These are phyloP conservation scores for Suillus hirtellus DNA, from an alignment of 768 basidiomycete species.

Conservation along the genomic window DNA sequence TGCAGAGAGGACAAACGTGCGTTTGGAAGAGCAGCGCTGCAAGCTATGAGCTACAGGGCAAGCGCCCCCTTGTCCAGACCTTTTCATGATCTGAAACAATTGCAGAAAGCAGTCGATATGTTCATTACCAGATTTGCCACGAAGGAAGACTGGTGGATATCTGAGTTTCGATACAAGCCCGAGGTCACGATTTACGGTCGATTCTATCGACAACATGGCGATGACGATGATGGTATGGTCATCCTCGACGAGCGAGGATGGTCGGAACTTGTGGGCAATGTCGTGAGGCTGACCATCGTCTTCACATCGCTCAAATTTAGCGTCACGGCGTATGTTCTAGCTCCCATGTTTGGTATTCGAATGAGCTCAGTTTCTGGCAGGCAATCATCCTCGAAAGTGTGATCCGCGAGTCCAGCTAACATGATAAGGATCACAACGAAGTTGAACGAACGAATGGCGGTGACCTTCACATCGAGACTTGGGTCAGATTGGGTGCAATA, in stretches of 20 bases:
- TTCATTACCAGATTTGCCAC: conserved; percentile 36
- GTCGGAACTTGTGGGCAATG: conserved; percentile 34
- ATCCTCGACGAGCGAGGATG: conserved; percentile 33
- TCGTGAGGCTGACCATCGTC: conserved; percentile 31
- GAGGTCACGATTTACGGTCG: conserved; percentile 36
- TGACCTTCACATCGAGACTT: background rate
- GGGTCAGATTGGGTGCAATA: background rate
- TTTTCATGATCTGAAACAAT: background rate
- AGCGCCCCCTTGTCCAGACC: conserved; percentile 10
- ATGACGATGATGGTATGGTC: conserved; percentile 36
- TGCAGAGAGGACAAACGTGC: conserved; percentile 33
- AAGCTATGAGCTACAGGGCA: conserved; percentile 35
- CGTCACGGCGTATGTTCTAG: conserved; percentile 30
- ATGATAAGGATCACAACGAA: background rate
- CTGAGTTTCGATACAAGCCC: conserved; percentile 33
- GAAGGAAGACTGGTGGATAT: conserved; percentile 38
- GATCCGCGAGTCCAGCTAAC: background rate
- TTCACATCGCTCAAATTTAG: conserved; percentile 37
- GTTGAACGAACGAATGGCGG: background rate
- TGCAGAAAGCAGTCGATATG: conserved; percentile 31
- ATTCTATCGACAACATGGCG: conserved; percentile 33
- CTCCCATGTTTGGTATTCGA: too few species aligned
- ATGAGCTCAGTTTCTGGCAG: conserved; percentile 5
- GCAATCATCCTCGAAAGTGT: conserved; percentile 4
- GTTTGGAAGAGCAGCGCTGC: conserved; percentile 31